Percentiles rank a stretch among this genome's conserved stretches.
These are phyloP conservation scores for Kalmusia sp. DNA, from an alignment of 2,329 filamentous ascomycete species.

Conservation along the genomic window DNA sequence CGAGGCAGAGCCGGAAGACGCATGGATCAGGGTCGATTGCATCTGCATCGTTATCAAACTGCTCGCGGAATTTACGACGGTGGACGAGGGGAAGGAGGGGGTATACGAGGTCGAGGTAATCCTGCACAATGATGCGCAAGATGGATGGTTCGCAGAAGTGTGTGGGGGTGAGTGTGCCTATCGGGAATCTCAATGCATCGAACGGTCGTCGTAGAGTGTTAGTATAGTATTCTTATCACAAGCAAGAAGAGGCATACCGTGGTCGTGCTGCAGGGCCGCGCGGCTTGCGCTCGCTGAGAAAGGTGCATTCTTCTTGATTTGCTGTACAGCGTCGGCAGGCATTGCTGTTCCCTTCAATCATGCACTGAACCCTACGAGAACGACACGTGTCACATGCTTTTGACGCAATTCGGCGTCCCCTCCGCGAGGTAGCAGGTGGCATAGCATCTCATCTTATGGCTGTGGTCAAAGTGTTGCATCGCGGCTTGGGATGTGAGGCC, in stretches of 20 bases:
- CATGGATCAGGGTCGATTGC: too few species aligned
- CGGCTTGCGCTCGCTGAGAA: constrained; percentile 16
- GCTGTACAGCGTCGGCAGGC: constrained; percentile 14
- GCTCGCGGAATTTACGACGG: too few species aligned
- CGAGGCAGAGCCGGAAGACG: too few species aligned
- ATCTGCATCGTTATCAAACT: too few species aligned
- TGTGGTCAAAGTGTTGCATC: not conserved
- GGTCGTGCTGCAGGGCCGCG: constrained; percentile 20
- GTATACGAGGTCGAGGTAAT: constrained; percentile 23
- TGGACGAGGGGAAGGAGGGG: too few species aligned
- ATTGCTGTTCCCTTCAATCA: constrained; percentile 14
- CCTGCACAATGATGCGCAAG: constrained; percentile 19
- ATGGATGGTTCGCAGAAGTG: constrained; percentile 15
- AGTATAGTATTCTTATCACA: not conserved
- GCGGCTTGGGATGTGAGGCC: not conserved
- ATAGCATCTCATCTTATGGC: constrained; percentile 14
- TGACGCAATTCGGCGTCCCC: constrained; percentile 18
- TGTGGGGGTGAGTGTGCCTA: constrained; percentile 13
- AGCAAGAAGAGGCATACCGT: constrained; percentile 6
- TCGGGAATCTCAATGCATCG: not conserved
- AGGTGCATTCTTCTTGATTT: constrained; percentile 13
- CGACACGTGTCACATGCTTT: constrained; percentile 24
- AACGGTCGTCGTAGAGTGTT: not conserved
- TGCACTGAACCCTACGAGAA: constrained; percentile 20
- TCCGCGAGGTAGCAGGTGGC: constrained; percentile 19